Evolutionary conservation across 139 green algal species (phyloP), one percentile per base, ranked within the genome.

Genomic region (Zygnema cylindricum): DNA sequence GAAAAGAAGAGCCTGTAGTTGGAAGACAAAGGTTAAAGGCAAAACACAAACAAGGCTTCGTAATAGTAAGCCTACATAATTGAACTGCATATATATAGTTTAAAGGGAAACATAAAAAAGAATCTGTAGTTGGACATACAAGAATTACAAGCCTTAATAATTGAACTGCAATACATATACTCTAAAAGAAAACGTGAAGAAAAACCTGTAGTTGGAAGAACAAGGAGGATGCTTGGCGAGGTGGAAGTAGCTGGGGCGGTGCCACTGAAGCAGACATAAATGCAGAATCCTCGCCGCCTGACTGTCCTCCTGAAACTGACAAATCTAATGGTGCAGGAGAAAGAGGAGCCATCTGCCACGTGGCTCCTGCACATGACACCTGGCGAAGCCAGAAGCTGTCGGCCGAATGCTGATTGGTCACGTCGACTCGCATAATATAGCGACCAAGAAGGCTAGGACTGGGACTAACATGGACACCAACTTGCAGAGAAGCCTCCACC

Each of bases 301-400:
- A 11, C 76, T 83, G 76, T 69, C 49, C 41, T 55, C 49, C 41
- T 33, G 1, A 23, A n/a, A n/a, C n/a, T n/a, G n/a, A n/a, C 16
- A 69, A 16, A 38, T 38, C 11, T n/a, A 71, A n/a, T 55, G 71
- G 7, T 71, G n/a, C 33, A 32, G n/a, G 71, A 2, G n/a, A 41
- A 39, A 87, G 82, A n/a, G 82, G 82, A 30, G 82, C 77, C 36
- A 90, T 78, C 36, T 38, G 22, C 86, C 86, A 90, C 40, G 40
- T 21, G 36, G 82, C 7, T n/a, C 43, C 77, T 1, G 55, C n/a
- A 63, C 78, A 89, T 1, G 86, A 90, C 43, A 90, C 77, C 36
- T 90, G 86, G 54, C 86, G 86, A 36, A 90, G 81, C 86, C 54
- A 84, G 69, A 90, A 90, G 79, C 36, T 88, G n/a, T 90, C 82